These are phyloP conservation scores for Nothophoma quercina DNA, from an alignment of 2,329 filamentous ascomycete species.

Conservation along the genomic window DNA sequence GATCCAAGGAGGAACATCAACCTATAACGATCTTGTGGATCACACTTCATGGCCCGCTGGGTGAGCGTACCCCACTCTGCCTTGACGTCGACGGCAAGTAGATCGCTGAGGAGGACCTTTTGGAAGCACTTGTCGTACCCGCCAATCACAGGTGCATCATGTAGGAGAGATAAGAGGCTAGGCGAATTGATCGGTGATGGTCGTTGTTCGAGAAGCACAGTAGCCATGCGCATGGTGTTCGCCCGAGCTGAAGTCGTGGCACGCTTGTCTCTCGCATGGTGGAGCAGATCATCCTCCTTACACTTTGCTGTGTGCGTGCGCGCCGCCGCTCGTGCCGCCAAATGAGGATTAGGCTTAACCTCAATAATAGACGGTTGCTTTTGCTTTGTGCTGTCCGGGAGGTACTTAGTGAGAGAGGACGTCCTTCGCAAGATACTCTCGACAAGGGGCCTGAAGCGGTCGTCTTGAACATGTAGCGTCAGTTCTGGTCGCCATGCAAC, in stretches of 20 bases:
- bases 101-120: constrained; percentile 49
- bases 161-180: constrained; percentile 30
- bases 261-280: constrained; percentile 25
- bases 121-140: constrained; percentile 49
- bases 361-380: not conserved
- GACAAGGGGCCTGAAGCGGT: constrained; percentile 28
- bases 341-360: constrained; percentile 2
- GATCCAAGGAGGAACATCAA: constrained; percentile 58
- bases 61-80: constrained; percentile 56
- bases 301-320: not conserved
- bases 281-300: constrained; percentile 7
- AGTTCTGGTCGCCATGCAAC: constrained; percentile 40
- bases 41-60: constrained; percentile 43
- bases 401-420: not conserved
- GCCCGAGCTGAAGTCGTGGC: not conserved
- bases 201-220: constrained; percentile 21
- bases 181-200: constrained; percentile 7
- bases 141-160: constrained; percentile 48
- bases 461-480: constrained; percentile 41
- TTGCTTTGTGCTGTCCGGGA: not conserved
- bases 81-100: constrained; percentile 48
- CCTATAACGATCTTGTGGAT: constrained; percentile 35
- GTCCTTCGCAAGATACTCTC: constrained; percentile 2
- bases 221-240: constrained; percentile 24
- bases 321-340: constrained; percentile 1